Base-by-base conservation (phyloP, 768 basidiomycete genomes). In the Basidioascus undulatus region DNA sequence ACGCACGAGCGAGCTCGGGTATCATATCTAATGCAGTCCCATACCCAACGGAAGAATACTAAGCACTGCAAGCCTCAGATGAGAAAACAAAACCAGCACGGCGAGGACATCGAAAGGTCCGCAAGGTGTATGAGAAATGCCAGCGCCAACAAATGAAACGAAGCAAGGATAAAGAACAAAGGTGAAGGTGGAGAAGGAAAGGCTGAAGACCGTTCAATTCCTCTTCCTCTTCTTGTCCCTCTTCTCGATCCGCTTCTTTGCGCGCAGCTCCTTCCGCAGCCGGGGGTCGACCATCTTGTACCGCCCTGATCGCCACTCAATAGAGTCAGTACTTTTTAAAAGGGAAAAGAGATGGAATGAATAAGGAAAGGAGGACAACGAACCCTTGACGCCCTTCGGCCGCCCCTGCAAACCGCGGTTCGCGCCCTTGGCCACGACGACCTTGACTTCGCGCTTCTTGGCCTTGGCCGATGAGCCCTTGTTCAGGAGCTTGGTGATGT, bases 301-400 rank as follows among this genome's bases (percentile, higher is more conserved):
- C 3, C 18, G 30, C 26, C 8, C 35, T 0, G 19, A 15, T 21
- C 6, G 9, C 37, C 11, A 10, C 11, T 24, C 24, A 6, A 16
- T 10, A 6, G 7, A 23, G 34, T 37, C 41, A 33, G 19, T 30
- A 24, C 27, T 6, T 31, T 19, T 15, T n/a, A n/a, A 30, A 21
- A 21, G 49, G 34, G 15, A 30, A 35, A 39, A 36, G 27, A 44
- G 30, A 40, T 19, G 39, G 39, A 25, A 48, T n/a, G 21, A 18
- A 32, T 19, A 12, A 40, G n/a, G n/a, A 19, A 35, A 11, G 12
- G n/a, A 32, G 26, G 40, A 48, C 30, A 48, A 96, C 36, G 79
- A 70, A 25, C 89, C 92, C 61, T 92, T 94, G 44, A 94, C 75
- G 46, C 92, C 92, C 56, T 77, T 89, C 21, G 92, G 89, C 39